Evolutionary conservation across 2,329 filamentous ascomycete species (phyloP), one percentile per base, ranked within the genome.

Genomic region (Colletotrichum sp.): DNA sequence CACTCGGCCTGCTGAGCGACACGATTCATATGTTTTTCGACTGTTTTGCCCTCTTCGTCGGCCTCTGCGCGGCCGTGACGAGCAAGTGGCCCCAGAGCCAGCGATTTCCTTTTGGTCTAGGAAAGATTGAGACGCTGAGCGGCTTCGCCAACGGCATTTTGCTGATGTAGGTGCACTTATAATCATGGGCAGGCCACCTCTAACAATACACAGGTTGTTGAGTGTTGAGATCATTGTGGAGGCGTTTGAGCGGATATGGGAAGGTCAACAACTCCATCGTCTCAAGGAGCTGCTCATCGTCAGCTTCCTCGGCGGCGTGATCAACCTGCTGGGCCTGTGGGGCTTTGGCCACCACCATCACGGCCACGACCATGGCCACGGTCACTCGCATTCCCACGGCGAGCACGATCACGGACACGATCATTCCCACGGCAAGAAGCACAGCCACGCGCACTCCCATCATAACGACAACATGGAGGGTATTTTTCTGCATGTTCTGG

Each of bases 21-120:
- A 99, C 96, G 81, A 97, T 99, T 78, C 97, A 99, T 86, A 99
- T 99, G 97, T 96, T 99, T 81, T 99, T 99, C 81, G 97, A 99
- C 85, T 99, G 97, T 80, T 93, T 98, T 44, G 97, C 96, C 24
- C 90, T 99, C 32, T 92, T 95, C 2, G 96, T 99, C 44, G 97
- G 97, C 13, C 89, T 99, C 12, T 94, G 96, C 80, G 97, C 97
- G 32, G 94, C 96, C 3, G 96, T 99, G 8, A 95, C 98, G 88
- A 97, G 95, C 85, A 99, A 99, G 85, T 98, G 97, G 96, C 96
- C 96, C 2, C 94, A 96, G 1, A 98, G 94, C 82, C 90, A 94
- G 75, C 90, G 93, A 24, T 99, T 98, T 80, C 97, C 97, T 0
- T 99, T 98, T 82, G 97, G 97, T 0, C 97, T 98, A 83, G 96